phyloP scores from a whole-genome alignment of 1,284 basidiomycete species.

The Cystobasidium slooffiae region DNA sequence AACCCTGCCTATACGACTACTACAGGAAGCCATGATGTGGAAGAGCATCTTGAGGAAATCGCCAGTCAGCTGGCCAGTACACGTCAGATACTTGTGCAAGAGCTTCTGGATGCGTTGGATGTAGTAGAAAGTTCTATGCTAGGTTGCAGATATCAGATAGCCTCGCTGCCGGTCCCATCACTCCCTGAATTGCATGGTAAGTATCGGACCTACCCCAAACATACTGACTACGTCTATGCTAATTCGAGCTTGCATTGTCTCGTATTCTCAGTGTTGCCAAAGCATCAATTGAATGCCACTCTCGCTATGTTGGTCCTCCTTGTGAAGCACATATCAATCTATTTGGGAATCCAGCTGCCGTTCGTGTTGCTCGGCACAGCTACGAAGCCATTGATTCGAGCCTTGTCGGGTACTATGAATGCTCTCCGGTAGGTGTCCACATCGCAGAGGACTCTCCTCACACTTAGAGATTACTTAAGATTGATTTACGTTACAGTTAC shows the following conservation, averaged over 20 bases:
- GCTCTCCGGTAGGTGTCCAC: conserved; percentile 6
- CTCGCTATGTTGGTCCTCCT: conserved; percentile 1
- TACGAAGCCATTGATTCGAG: conserved; percentile 26
- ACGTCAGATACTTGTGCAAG: conserved; percentile 23
- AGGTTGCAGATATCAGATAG: conserved; percentile 22
- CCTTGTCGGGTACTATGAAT: neutral
- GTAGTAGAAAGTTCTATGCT: neutral
- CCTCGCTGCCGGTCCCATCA: conserved; percentile 14
- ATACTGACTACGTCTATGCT: neutral
- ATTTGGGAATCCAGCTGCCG: conserved; percentile 37
- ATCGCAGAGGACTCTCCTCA: too few relatives aligned
- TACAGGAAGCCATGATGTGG: neutral
- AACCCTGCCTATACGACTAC: neutral
- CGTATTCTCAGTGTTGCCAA: conserved; percentile 14
- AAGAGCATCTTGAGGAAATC: neutral
- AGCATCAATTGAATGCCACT: conserved; percentile 28
- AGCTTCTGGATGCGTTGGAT: conserved; percentile 26
- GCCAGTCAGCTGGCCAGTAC: conserved; percentile 17
- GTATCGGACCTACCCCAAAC: neutral
- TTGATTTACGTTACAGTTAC: conserved; percentile 9
- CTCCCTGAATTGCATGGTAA: conserved; percentile 14
- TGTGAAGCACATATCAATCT: conserved; percentile 7
- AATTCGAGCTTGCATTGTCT: neutral
- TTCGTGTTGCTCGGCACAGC: conserved; percentile 10
- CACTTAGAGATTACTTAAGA: neutral